Percentiles rank a stretch among this genome's conserved stretches.
These are phyloP conservation scores for Glycine latifolia DNA, from an alignment of 306 rosid species.

Conservation along the genomic window DNA sequence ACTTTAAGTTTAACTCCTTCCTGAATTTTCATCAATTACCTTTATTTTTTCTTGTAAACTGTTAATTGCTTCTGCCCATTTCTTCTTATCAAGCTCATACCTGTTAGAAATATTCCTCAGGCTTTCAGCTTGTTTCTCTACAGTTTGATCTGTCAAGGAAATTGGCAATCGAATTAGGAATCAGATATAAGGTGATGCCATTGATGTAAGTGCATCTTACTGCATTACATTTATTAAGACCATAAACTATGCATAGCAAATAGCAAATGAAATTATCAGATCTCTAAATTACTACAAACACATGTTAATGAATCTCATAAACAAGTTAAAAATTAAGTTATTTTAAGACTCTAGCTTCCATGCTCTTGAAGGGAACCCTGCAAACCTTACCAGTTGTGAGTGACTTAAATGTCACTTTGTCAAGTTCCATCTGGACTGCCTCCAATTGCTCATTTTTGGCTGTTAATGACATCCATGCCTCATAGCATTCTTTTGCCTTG, in stretches of 20 bases:
- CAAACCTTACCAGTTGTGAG: conserved; percentile 62
- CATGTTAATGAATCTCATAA: conserved; percentile 9
- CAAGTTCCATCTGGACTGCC: conserved; percentile 75
- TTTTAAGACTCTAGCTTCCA: background rate
- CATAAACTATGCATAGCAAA: conserved; percentile 18
- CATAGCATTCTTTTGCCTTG: conserved; percentile 84
- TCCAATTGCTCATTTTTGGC: conserved; percentile 73
- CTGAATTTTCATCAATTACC: conserved; percentile 51
- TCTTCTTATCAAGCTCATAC: conserved; percentile 72
- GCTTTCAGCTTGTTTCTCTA: conserved; percentile 77
- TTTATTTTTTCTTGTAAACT: conserved; percentile 68
- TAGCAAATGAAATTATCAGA: conserved; percentile 36
- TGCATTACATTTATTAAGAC: conserved; percentile 22
- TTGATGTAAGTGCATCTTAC: background rate
- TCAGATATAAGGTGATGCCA: conserved; percentile 13
- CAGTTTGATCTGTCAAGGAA: conserved; percentile 65
- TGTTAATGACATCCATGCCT: conserved; percentile 93
- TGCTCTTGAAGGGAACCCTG: conserved; percentile 12
- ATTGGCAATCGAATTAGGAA: conserved; percentile 45
- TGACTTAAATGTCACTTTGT: conserved; percentile 71
- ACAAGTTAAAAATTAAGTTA: background rate
- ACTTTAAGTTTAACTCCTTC: conserved; percentile 20
- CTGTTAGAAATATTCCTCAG: conserved; percentile 64
- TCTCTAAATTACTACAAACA: conserved; percentile 16
- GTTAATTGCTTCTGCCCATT: conserved; percentile 66